Evolutionary conservation across 1,284 basidiomycete species (phyloP), one percentile per base, ranked within the genome.

Genomic region (Naganishia liquefaciens): DNA sequence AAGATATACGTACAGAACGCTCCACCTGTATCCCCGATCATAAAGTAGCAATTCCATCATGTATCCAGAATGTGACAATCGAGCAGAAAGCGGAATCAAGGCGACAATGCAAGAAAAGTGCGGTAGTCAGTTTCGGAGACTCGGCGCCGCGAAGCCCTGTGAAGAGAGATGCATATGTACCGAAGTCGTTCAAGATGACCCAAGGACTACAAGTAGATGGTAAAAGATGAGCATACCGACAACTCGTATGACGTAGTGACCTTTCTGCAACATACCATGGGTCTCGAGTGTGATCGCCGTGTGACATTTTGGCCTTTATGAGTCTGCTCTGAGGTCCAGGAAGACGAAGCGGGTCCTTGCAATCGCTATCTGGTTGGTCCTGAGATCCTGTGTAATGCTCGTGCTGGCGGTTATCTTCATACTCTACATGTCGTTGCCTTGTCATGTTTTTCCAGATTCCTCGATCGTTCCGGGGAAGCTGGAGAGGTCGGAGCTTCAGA

Each of bases 161-260:
- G 25, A 69, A 70, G 93, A 95, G 21, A 93, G 21, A 33, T 5
- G 21, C 2, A 50, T 60, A 94, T 71, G 93, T 94, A 70, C 95
- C 95, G 79, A 96, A 95, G 82, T 99, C 95, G 82, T 93, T 98
- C 70, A 99, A 87, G 78, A 99, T 92, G 64, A 98, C 95, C 90
- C 92, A 98, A 72, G 95, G 95, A 81, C 95, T 95, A 27, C 5
- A 44, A 25, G 53, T 30, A 33, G 13, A 64, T 15, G 54, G 23
- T 25, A 57, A 13, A 33, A 49, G 42, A 40, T 58, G 7, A 43
- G 39, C 42, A 21, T 60, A 44, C 43, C 61, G 37, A 37, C 17
- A 10, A 27, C 28, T 37, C 21, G 42, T 54, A 40, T 64, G 37
- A 44, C 52, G 57, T 67, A 54, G 40, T 17, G 42, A 43, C 33